Conservation (phyloP, 148 eudicot species). For the Camellia japonica region DNA sequence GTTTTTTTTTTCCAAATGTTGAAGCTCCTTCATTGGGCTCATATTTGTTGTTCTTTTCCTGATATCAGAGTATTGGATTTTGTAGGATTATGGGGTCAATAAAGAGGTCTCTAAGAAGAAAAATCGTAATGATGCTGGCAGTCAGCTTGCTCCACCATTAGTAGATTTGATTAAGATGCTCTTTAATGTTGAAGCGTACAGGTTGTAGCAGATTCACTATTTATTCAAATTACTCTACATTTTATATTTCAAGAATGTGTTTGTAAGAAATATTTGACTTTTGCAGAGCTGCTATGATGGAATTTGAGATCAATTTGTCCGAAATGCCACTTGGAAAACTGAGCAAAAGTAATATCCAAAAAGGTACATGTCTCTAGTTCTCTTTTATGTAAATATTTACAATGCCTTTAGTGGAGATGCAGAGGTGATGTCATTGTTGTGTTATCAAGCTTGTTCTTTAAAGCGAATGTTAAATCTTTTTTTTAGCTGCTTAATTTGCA, state of each 20-base stretch:
- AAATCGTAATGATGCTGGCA: conserved; percentile 44
- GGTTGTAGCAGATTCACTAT: conserved; percentile 33
- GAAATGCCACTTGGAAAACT: conserved; percentile 99
- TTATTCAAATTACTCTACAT: conserved; percentile 5
- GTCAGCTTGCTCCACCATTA: conserved; percentile 69
- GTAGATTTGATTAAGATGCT: conserved; percentile 92
- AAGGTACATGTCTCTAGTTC: conserved; percentile 46
- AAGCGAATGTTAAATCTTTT: neutral
- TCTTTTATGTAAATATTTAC: neutral
- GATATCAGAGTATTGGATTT: neutral
- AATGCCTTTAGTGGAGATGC: neutral
- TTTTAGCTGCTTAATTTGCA: conserved; percentile 10
- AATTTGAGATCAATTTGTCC: conserved; percentile 92
- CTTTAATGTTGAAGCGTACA: conserved; percentile 93
- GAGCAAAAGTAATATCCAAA: conserved; percentile 89
- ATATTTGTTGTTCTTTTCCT: neutral
- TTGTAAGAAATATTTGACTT: conserved; percentile 12
- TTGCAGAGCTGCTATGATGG: conserved; percentile 97
- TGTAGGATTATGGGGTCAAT: conserved; percentile 91
- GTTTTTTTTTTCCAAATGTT: neutral
- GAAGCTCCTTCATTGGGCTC: neutral
- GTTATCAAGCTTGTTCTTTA: neutral
- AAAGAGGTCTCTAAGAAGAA: conserved; percentile 62
- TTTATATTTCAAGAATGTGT: neutral
- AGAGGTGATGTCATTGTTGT: neutral